Evolutionary conservation across 768 basidiomycete genomes (phyloP), one percentile per base, ranked within the genome.

Genomic region (Exsudoporus frostii): DNA sequence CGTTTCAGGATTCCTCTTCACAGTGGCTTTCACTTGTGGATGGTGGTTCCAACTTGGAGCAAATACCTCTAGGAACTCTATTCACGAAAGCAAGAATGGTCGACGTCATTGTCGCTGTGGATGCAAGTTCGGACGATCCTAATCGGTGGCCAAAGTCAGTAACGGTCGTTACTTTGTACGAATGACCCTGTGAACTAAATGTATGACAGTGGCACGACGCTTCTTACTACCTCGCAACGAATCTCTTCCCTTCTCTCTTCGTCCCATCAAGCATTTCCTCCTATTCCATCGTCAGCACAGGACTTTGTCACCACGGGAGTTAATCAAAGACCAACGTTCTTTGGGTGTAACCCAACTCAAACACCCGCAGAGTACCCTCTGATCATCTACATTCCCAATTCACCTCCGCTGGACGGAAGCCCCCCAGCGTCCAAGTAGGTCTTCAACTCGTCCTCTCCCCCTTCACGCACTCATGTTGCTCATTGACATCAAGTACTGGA

Each of bases 91-190:
- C 80, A 1, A 79, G 92, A 45, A 75, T 65, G 0, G 60, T 93
- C 38, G 92, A 95, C 62, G 81, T 88, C 5, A 81, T 94, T 58
- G 74, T 95, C 15, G 88, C 86, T 0, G 71, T 90, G 19, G 92
- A 94, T 62, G 79, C 79, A 22, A 79, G 81, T 57, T 72, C 81
- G 1, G 85, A 88, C 57, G 77, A 79, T 50, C n/a, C 47, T 0
- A 75, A 82, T 46, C 75, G 69, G 51, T 94, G 84, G 81, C 84
- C 85, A 53, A 85, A 91, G 87, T 84, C 62, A 62, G 76, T 59
- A 61, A 43, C 11, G 19, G 10, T 40, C 38, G 22, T 38, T 22
- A 8, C 14, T 17, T 44, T 13, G 27, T 30, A 38, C 30, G 7
- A 40, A 45, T 41, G 11, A 19, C 7, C 22, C 37, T 17, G 17